Percentiles rank a stretch among this genome's conserved stretches.
These are phyloP conservation scores for Populus tomentosa DNA, from an alignment of 441 rosid genomes.

Conservation along the genomic window DNA sequence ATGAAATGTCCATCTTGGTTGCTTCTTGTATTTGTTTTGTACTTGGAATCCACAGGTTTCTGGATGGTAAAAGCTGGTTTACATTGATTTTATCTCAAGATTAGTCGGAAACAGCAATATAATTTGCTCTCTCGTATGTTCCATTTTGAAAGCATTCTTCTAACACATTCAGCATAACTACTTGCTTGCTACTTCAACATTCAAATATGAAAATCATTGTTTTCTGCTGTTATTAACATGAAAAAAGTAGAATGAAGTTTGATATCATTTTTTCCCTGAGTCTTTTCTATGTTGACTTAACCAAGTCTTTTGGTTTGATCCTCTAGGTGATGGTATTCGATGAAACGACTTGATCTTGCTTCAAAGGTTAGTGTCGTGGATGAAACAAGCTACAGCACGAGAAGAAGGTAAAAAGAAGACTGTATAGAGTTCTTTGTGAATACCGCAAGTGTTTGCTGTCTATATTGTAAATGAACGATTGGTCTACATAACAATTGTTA, in stretches of 20 bases:
- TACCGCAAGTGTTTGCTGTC: slow-evolving; percentile 28
- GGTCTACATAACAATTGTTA: slow-evolving; percentile 18
- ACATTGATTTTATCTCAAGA: neutral
- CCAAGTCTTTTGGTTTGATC: slow-evolving; percentile 11
- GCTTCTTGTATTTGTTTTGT: neutral
- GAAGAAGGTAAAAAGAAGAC: slow-evolving; percentile 11
- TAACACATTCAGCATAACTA: neutral
- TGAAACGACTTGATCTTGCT: slow-evolving; percentile 47
- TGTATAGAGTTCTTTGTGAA: slow-evolving; percentile 35
- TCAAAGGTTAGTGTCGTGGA: slow-evolving; percentile 29
- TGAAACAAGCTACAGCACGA: slow-evolving; percentile 23
- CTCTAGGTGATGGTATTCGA: slow-evolving; percentile 54
- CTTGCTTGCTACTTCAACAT: neutral
- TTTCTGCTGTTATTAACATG: neutral
- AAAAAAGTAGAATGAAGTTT: neutral
- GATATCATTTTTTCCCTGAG: neutral
- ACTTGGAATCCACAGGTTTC: neutral
- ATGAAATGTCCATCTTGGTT: neutral
- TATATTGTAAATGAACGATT: slow-evolving; percentile 20
- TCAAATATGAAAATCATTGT: neutral
- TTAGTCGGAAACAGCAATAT: neutral
- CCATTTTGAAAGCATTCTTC: neutral
- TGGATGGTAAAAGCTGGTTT: neutral
- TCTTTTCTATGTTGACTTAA: slow-evolving; percentile 5
- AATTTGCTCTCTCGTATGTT: neutral